Evolutionary conservation across 106 monocot genomes (phyloP), one percentile per base, ranked within the genome.

Genomic region (Platanthera zijinensis): DNA sequence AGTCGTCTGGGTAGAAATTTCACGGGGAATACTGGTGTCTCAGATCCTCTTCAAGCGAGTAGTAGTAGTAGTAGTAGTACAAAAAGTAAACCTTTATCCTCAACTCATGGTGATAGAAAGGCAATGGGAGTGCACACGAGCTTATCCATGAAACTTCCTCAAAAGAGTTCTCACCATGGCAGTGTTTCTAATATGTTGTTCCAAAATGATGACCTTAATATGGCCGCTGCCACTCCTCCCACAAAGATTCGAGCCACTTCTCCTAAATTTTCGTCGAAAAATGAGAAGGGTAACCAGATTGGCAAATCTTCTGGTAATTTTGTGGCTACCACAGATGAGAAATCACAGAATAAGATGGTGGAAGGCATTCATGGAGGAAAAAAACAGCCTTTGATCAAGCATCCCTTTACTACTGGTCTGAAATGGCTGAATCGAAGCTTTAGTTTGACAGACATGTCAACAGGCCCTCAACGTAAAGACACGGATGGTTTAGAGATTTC

Each of bases 51-150:
- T 69, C 70, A 61, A 67, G 57, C 50, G 30, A n/a, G n/a, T n/a
- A n/a, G n/a, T n/a, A n/a, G n/a, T n/a, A n/a, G n/a, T n/a, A 53
- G 17, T 50, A 8, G 47, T 18, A 18, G 32, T 51, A 56, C 17
- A 25, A 73, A 74, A 39, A 4, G 48, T 72, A 51, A 51, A 21
- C n/a, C 28, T 72, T 77, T 62, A 76, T 75, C 54, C 75, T n/a
- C 69, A 74, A 67, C 54, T 77, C 82, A 9, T 72, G 72, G 19
- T 21, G 46, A 22, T 51, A 72, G 2, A 22, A 72, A 50, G 50
- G 9, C 75, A 12, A 9, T 69, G 62, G 30, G 15, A 15, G 50
- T 56, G 8, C 19, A 50, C 45, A 5, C 9, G 12, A 46, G 39
- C 45, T 69, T 46, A 12, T 45, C 68, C 17, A 15, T 14, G 48